Evolutionary conservation across 768 basidiomycete species (phyloP).

Genomic region (Lactarius hatsudake): DNA sequence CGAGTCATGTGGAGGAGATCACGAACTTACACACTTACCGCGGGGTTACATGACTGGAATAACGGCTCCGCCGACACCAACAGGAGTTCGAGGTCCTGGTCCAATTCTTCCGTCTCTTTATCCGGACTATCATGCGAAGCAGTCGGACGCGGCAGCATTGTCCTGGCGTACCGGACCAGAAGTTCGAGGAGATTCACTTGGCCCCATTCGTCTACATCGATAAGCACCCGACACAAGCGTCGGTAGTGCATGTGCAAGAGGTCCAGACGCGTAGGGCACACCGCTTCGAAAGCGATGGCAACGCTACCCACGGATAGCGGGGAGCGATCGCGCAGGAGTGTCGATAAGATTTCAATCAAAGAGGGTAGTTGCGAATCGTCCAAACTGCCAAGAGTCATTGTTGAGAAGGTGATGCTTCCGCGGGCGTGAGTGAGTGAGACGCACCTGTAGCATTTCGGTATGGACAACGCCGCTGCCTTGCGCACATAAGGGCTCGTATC

Average conservation of each 20-base stretch:
- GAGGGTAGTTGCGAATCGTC: constrained; percentile 69
- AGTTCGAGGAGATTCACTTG: constrained; percentile 79
- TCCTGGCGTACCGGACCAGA: constrained; percentile 76
- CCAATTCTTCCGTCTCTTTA: constrained; percentile 58
- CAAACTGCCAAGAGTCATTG: constrained; percentile 47
- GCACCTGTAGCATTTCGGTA: constrained; percentile 81
- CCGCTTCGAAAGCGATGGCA: constrained; percentile 76
- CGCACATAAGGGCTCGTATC: constrained; percentile 95
- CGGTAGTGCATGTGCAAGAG: constrained; percentile 88
- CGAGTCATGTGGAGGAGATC: background rate
- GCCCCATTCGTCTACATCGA: constrained; percentile 97
- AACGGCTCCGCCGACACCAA: constrained; percentile 70
- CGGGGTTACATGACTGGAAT: constrained; percentile 83
- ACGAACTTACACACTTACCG: constrained; percentile 47
- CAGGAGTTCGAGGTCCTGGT: constrained; percentile 74
- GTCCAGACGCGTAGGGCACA: constrained; percentile 86
- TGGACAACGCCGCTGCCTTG: constrained; percentile 86
- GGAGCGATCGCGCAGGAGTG: constrained; percentile 68
- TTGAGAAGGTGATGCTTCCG: background rate
- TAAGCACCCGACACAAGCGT: constrained; percentile 74
- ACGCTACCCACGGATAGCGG: constrained; percentile 88
- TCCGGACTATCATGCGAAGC: constrained; percentile 34
- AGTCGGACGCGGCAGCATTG: constrained; percentile 71
- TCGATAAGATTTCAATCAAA: constrained; percentile 65
- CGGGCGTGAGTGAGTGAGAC: constrained; percentile 29